Evolutionary conservation across 208 protist genomes (phyloP).

Genomic region (Blastocrithidia nonstop): DNA sequence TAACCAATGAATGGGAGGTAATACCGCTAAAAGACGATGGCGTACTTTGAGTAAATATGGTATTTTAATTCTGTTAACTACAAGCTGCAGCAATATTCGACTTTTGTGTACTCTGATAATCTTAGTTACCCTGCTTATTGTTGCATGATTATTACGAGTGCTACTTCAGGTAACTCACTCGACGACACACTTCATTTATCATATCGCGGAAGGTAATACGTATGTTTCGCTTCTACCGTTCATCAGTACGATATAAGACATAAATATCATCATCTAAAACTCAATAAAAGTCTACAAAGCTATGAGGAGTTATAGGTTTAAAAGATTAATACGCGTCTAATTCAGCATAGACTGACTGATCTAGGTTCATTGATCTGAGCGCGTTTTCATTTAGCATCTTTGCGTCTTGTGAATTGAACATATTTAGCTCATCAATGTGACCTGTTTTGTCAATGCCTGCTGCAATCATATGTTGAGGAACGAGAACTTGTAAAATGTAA

Average conservation of each 20-base stretch:
- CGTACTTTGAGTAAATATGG: no score
- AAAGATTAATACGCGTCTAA: no score
- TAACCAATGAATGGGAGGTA: no score
- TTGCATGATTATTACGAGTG: no score
- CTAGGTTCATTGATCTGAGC: no score
- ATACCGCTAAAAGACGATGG: no score
- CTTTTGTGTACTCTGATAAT: no score
- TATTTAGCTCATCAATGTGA: slow-evolving; percentile 19
- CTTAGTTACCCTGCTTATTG: no score
- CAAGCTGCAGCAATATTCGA: no score
- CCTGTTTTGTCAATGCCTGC: slow-evolving; percentile 19
- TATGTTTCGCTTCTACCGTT: slow-evolving; percentile 20
- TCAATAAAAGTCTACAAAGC: slow-evolving; percentile 53
- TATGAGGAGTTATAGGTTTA: slow-evolving; percentile 24
- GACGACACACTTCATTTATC: slow-evolving; percentile 27
- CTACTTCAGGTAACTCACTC: slow-evolving; percentile 28
- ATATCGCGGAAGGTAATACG: slow-evolving; percentile 33
- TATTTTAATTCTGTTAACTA: no score
- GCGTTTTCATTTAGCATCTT: no score
- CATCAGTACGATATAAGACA: slow-evolving; percentile 13
- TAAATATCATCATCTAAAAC: slow-evolving; percentile 85
- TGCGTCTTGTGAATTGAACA: slow-evolving; percentile 7
- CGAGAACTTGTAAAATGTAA: slow-evolving; percentile 70
- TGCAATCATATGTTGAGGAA: slow-evolving; percentile 22
- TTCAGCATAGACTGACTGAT: no score